phyloP scores from a whole-genome alignment of 2,329 filamentous ascomycete genomes.

The Calonectria montana region DNA sequence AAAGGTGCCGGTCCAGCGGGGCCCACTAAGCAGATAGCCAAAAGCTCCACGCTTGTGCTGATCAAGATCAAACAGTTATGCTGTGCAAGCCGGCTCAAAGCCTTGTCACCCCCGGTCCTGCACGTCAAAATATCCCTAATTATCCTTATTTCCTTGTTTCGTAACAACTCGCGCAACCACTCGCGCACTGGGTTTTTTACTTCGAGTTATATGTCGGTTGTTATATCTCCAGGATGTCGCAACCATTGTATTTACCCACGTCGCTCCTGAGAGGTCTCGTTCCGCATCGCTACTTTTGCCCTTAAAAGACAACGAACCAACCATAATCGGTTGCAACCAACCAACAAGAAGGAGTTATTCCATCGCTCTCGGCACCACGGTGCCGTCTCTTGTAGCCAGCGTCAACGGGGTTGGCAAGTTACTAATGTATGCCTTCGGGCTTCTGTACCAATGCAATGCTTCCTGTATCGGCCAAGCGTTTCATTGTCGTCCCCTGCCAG shows the following conservation, averaged over 20 bases:
- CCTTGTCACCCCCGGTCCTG: neutral
- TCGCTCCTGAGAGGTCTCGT: conserved; percentile 5
- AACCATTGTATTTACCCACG: conserved; percentile 35
- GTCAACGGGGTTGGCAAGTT: neutral
- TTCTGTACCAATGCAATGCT: conserved; percentile 9
- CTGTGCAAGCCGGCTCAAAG: neutral
- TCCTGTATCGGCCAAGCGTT: conserved; percentile 29
- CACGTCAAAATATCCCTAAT: neutral
- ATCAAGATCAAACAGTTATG: neutral
- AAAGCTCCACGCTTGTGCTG: neutral
- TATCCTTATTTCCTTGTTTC: conserved; percentile 15
- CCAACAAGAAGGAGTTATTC: neutral
- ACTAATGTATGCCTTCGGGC: conserved; percentile 16
- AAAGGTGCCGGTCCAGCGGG: conserved; percentile 1
- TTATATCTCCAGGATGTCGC: conserved; percentile 32
- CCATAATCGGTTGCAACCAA: neutral
- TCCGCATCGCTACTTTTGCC: neutral
- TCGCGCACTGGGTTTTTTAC: conserved; percentile 12
- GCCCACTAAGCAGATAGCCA: neutral
- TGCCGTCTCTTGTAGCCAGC: neutral
- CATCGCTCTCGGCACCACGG: neutral
- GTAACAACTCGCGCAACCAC: neutral
- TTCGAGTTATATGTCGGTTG: conserved; percentile 35
- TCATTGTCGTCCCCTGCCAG: conserved; percentile 37
- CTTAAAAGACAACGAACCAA: neutral